A percentile compares a stretch with the other conserved stretches of the same genome.
These are phyloP conservation scores for Flaveria bidentis DNA, from an alignment of 129 eudicot genomes.

Conservation along the genomic window DNA sequence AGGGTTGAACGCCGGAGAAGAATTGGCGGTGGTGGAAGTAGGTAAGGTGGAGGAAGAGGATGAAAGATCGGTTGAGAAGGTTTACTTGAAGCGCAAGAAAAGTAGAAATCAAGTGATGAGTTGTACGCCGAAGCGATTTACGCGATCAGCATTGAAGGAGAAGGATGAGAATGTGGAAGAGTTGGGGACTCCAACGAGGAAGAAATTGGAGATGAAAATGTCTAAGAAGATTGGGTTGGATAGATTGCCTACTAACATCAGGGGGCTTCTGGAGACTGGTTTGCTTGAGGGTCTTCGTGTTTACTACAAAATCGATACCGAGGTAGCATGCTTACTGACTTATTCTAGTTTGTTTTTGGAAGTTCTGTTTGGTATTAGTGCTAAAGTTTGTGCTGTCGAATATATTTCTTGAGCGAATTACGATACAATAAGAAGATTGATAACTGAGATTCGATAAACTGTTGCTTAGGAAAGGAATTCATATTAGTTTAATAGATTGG, in stretches of 20 bases:
- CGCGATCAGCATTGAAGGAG: conserved; percentile 63
- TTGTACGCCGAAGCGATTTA: conserved; percentile 52
- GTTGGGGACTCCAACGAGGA: conserved; percentile 40
- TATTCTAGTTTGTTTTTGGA: conserved; percentile 16
- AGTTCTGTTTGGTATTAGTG: conserved; percentile 3
- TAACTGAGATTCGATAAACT: background rate
- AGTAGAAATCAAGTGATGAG: conserved; percentile 14
- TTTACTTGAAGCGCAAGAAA: conserved; percentile 13
- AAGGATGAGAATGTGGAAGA: conserved; percentile 24
- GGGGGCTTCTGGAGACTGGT: conserved; percentile 86
- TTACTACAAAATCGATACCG: conserved; percentile 59
- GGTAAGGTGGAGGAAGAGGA: conserved; percentile 14
- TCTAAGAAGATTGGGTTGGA: conserved; percentile 54
- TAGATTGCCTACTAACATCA: conserved; percentile 54
- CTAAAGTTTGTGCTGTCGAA: background rate
- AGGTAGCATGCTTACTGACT: conserved; percentile 35
- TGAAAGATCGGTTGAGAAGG: conserved; percentile 25
- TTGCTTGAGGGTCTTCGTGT: conserved; percentile 84
- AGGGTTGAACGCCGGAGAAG: background rate
- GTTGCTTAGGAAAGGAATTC: conserved; percentile 18
- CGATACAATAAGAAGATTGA: conserved; percentile 2
- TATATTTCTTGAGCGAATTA: background rate
- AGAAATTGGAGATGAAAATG: conserved; percentile 60
- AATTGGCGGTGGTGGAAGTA: conserved; percentile 14
- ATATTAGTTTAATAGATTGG: background rate